These are phyloP conservation scores for Neonectria coccinea DNA, from an alignment of 2,329 filamentous ascomycete genomes.

Conservation along the genomic window DNA sequence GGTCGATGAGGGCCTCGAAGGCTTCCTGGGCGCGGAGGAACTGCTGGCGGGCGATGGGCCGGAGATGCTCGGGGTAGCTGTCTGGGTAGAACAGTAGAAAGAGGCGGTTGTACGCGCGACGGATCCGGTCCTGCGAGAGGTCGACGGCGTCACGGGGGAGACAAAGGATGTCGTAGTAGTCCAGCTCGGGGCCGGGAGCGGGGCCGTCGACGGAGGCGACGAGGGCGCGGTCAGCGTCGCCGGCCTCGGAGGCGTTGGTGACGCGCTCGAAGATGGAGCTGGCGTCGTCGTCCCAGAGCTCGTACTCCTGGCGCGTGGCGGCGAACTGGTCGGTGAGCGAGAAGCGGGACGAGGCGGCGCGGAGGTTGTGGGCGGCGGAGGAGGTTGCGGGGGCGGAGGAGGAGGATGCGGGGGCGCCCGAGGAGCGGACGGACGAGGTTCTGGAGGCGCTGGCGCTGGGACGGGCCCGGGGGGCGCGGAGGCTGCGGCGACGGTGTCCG, in stretches of 20 bases:
- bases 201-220: constrained; percentile 23
- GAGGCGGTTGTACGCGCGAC: constrained; percentile 58
- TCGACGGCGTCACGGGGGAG: constrained; percentile 49
- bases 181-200: constrained; percentile 24
- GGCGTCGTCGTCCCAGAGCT: constrained; percentile 61
- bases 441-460: constrained; percentile 32
- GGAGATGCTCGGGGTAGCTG: constrained; percentile 54
- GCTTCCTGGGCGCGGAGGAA: constrained; percentile 57
- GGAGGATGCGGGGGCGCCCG: constrained; percentile 17
- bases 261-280: constrained; percentile 56
- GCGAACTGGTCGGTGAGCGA: constrained; percentile 63
- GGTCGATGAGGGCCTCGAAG: constrained; percentile 62
- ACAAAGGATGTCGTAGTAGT: constrained; percentile 60
- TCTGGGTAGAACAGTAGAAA: constrained; percentile 59
- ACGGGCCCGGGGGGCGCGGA: constrained; percentile 46
- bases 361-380: constrained; percentile 33
- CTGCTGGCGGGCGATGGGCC: constrained; percentile 54
- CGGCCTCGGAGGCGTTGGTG: constrained; percentile 43
- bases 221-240: constrained; percentile 29
- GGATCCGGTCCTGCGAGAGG: constrained; percentile 51
- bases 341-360: constrained; percentile 57
- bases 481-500: constrained; percentile 42
- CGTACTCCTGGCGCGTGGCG: constrained; percentile 58
- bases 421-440: constrained; percentile 44
- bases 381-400: neutral